Evolutionary conservation across 1,139 yeast species (phyloP).

Genomic region (Yamadazyma spencermartinsiae): DNA sequence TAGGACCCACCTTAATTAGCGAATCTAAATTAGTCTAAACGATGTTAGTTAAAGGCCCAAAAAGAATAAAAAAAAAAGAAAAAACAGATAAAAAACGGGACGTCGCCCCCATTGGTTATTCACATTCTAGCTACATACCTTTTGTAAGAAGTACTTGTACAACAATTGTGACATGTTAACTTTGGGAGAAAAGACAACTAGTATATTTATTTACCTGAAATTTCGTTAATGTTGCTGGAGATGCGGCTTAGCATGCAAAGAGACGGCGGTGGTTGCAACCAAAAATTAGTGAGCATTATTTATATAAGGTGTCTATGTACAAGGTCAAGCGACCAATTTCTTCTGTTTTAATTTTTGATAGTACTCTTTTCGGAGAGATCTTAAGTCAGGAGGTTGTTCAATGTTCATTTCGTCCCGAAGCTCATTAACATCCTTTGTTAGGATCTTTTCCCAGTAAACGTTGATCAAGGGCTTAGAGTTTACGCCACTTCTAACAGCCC

Average conservation of each 20-base stretch:
- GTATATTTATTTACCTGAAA: not conserved
- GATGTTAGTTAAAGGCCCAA: constrained; percentile 1
- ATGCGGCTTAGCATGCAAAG: constrained; percentile 8
- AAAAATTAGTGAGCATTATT: not conserved
- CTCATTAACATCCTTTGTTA: constrained; percentile 71
- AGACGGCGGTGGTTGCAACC: no score
- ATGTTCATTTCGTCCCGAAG: constrained; percentile 72
- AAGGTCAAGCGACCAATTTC: constrained; percentile 13
- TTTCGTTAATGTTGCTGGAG: not conserved
- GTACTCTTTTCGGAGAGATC: constrained; percentile 55
- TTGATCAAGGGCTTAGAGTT: constrained; percentile 76
- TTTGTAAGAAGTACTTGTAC: constrained; percentile 38
- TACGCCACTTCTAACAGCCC: constrained; percentile 81
- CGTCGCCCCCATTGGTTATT: not conserved
- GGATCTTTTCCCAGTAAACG: constrained; percentile 89
- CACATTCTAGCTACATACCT: constrained; percentile 29
- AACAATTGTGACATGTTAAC: constrained; percentile 22
- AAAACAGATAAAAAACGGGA: not conserved
- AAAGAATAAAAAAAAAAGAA: no score
- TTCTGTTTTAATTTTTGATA: constrained; percentile 31
- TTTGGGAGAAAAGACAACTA: not conserved
- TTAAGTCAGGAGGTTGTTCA: constrained; percentile 73
- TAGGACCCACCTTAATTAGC: constrained; percentile 31
- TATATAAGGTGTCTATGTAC: not conserved
- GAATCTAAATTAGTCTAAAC: constrained; percentile 39